Percentiles rank a stretch among this genome's conserved stretches.
phyloP scores from a whole-genome alignment of 2,329 filamentous ascomycete species.

The Gnomoniopsis sp. region DNA sequence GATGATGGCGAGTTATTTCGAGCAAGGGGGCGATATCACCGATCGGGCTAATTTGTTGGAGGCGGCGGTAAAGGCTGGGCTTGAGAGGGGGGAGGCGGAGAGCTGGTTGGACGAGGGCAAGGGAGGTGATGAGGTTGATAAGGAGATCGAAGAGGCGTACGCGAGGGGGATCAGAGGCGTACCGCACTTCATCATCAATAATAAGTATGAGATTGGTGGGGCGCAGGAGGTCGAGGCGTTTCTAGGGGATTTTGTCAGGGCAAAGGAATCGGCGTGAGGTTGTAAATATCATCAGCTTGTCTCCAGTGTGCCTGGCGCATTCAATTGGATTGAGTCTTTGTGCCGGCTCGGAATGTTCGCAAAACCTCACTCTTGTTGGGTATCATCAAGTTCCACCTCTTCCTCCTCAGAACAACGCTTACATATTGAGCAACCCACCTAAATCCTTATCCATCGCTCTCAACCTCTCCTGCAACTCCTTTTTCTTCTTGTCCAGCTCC shows the following conservation, averaged over 20 bases:
- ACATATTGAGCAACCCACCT: slow-evolving; percentile 52
- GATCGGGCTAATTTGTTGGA: slow-evolving; percentile 47
- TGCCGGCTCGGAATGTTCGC: not conserved
- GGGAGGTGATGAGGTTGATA: slow-evolving; percentile 56
- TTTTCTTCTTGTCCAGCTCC: slow-evolving; percentile 54
- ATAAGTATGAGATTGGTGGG: slow-evolving; percentile 62
- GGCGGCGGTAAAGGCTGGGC: slow-evolving; percentile 51
- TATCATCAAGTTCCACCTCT: slow-evolving; percentile 13
- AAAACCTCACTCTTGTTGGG: slow-evolving; percentile 1
- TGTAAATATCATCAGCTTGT: not conserved
- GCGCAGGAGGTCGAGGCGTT: slow-evolving; percentile 70
- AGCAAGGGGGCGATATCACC: slow-evolving; percentile 62
- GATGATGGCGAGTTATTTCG: slow-evolving; percentile 65
- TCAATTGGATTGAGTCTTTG: not conserved
- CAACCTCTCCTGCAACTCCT: slow-evolving; percentile 51
- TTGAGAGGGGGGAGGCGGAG: slow-evolving; percentile 49
- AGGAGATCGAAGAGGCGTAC: slow-evolving; percentile 50
- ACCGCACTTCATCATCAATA: slow-evolving; percentile 73
- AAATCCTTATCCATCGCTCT: slow-evolving; percentile 54
- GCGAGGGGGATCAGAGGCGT: slow-evolving; percentile 60
- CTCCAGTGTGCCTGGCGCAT: not conserved
- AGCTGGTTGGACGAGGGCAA: slow-evolving; percentile 50
- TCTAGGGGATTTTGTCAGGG: slow-evolving; percentile 59
- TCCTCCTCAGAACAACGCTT: slow-evolving; percentile 20
- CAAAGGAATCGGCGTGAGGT: slow-evolving; percentile 28